These are phyloP conservation scores for Cornus controversa DNA, from an alignment of 148 eudicot species.

Conservation along the genomic window DNA sequence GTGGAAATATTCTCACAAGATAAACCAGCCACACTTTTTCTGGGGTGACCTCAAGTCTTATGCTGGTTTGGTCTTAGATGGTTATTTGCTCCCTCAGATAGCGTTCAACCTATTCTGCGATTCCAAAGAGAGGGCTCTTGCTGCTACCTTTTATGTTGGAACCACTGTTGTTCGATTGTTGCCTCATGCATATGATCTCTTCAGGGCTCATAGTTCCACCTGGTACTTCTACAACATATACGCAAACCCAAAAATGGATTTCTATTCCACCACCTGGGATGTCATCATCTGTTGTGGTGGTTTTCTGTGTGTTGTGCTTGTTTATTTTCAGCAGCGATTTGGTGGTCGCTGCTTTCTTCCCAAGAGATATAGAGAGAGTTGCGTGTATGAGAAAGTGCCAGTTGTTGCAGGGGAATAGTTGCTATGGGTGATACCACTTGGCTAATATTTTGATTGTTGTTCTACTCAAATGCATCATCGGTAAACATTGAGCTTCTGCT, in stretches of 20 bases:
- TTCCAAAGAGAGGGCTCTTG: constrained; percentile 49
- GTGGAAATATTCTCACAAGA: constrained; percentile 33
- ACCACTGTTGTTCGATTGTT: constrained; percentile 65
- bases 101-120: constrained; percentile 59
- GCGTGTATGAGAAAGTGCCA: constrained; percentile 60
- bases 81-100: constrained; percentile 78
- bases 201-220: constrained; percentile 53
- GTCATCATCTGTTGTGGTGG: constrained; percentile 52
- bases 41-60: constrained; percentile 77
- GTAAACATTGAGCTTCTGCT: background rate
- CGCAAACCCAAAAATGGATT: constrained; percentile 67
- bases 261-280: constrained; percentile 78
- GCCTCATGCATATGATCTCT: constrained; percentile 76
- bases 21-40: constrained; percentile 28
- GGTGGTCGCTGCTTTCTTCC: constrained; percentile 77
- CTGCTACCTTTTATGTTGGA: constrained; percentile 59
- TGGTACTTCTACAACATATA: constrained; percentile 48
- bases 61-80: constrained; percentile 72
- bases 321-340: constrained; percentile 70
- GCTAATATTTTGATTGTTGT: background rate
- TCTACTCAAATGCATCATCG: background rate
- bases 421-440: background rate
- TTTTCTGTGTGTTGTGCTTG: constrained; percentile 37
- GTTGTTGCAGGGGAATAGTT: constrained; percentile 18
- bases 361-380: constrained; percentile 44